Evolutionary conservation across 345 rosid genomes (phyloP), one percentile per base, ranked within the genome.

Genomic region (Populus ilicifolia): DNA sequence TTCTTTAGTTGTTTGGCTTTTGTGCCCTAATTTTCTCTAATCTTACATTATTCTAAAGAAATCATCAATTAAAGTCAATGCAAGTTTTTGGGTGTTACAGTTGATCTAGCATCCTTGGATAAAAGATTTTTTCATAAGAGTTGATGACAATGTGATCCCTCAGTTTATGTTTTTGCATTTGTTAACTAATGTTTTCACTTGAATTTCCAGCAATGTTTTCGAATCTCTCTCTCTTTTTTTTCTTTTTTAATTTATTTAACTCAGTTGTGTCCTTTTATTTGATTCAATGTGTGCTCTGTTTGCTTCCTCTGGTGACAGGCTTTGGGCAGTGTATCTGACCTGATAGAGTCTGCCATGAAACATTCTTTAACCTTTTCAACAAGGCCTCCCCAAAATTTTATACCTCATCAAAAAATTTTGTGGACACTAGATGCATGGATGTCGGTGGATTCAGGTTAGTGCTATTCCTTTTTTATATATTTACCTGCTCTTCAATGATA

Each of bases 351-450:
- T 80, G 78, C 86, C 71, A 76, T 93, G 77, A 84, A 86, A 38
- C 90, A 83, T 83, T 90, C 97, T 0, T 72, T 90, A 72, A 84
- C 87, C 65, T 80, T 62, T 75, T 89, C 97, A 69, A 72, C 88
- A 71, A 87, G 98, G 77, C 90, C 92, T 75, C 98, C 99, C 29
- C 97, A 90, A 84, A 85, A 83, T 81, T 91, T 95, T 74, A 80
- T 86, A 70, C 92, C 94, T 14, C 94, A 92, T 83, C 92, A 90
- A 73, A 95, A 91, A 75, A 72, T 93, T 74, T 67, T 93, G 70
- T 93, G 98, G 99, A 82, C 88, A 78, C 81, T 92, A 75, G 98
- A 92, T 79, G 98, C 93, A 25, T 92, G 89, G 91, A 80, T 81
- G 67, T 82, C 89, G 41, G 84, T 85, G 30, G 87, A 86, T 76